Conservation (phyloP, 148 eudicot species). For the Euryodendron excelsum region DNA sequence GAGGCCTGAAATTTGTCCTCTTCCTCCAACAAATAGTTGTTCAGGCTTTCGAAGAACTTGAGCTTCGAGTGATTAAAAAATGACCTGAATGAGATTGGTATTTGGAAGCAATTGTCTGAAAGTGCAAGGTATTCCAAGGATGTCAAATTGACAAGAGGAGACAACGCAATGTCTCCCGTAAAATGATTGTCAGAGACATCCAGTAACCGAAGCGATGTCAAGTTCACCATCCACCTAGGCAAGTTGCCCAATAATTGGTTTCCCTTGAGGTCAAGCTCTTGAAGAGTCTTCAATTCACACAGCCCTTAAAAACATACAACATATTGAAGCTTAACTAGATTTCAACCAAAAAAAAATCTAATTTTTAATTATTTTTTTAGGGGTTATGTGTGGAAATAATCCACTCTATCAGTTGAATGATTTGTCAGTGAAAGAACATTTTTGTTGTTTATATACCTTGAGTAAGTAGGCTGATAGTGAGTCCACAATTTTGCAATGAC, state of each 20-base stretch:
- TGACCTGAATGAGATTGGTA: slow-evolving; percentile 17
- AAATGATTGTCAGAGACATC: neutral
- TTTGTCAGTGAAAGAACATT: too few relatives aligned
- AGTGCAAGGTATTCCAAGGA: slow-evolving; percentile 9
- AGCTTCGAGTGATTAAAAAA: too few relatives aligned
- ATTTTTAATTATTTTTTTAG: too few relatives aligned
- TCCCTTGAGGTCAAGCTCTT: neutral
- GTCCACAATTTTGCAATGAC: neutral
- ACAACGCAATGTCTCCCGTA: neutral
- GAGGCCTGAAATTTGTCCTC: neutral
- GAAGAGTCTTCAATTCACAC: neutral
- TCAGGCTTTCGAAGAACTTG: neutral
- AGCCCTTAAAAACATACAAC: neutral
- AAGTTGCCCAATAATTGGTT: neutral
- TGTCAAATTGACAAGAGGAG: neutral
- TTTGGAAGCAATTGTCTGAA: slow-evolving; percentile 8
- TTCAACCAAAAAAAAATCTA: neutral
- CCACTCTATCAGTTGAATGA: neutral
- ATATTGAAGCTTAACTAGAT: neutral
- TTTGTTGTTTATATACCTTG: neutral
- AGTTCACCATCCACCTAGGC: neutral
- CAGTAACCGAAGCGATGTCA: neutral
- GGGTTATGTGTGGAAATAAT: too few relatives aligned
- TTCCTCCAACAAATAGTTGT: neutral
- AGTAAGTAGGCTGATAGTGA: neutral